Conservation (phyloP, 1,284 basidiomycete genomes). For the Pisolithus thermaeus region DNA sequence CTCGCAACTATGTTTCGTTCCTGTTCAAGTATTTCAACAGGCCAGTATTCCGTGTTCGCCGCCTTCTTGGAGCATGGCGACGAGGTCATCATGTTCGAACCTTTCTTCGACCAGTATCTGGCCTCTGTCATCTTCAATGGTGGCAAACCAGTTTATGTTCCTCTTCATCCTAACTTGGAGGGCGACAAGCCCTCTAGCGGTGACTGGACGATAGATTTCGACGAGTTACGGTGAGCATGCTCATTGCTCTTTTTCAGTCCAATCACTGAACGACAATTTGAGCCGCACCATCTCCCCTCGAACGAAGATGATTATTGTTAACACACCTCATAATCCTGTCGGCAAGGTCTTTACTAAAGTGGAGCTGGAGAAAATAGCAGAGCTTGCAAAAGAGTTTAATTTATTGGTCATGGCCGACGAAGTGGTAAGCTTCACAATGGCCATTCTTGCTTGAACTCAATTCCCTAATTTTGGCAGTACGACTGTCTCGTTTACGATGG, state of each 20-base stretch:
- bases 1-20: neutral
- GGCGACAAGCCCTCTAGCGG: conserved; percentile 55
- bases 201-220: conserved; percentile 85
- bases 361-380: conserved; percentile 83
- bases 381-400: conserved; percentile 88
- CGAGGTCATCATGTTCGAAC: conserved; percentile 98
- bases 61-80: conserved; percentile 89
- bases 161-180: conserved; percentile 78
- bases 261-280: neutral
- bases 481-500: conserved; percentile 90
- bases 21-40: conserved; percentile 33
- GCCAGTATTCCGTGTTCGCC: conserved; percentile 85
- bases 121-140: conserved; percentile 91
- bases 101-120: conserved; percentile 96
- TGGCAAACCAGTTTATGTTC: conserved; percentile 90
- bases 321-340: conserved; percentile 94
- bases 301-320: conserved; percentile 90
- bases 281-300: conserved; percentile 79
- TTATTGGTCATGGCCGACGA: conserved; percentile 94
- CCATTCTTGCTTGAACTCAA: neutral
- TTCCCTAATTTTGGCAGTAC: conserved; percentile 49
- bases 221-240: conserved; percentile 67
- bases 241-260: neutral
- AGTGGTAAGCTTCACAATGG: conserved; percentile 63
- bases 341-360: conserved; percentile 88